Conservation (phyloP, 176 grass and related monocot genomes). For the Stipa capillata region DNA sequence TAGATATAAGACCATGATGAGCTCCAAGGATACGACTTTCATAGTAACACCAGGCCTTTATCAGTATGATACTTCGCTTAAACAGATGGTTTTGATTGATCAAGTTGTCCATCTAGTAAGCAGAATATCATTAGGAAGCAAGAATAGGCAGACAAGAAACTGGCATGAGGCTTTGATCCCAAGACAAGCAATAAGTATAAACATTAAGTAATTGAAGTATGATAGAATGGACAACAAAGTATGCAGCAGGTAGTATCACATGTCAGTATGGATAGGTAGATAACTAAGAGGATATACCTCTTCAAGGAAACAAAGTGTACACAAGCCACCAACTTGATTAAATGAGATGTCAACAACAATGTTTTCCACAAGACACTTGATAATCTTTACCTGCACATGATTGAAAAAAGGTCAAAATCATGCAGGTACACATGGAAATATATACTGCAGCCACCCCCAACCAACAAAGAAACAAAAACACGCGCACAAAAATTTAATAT, state of each 20-base stretch:
- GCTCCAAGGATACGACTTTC: slow-evolving; percentile 66
- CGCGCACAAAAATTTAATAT: not conserved
- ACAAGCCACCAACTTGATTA: slow-evolving; percentile 69
- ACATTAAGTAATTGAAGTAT: not conserved
- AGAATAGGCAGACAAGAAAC: not conserved
- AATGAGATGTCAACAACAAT: slow-evolving; percentile 80
- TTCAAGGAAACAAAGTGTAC: slow-evolving; percentile 67
- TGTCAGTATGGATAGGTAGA: not conserved
- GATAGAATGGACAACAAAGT: not conserved
- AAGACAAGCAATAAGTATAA: not conserved
- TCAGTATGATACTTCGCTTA: slow-evolving; percentile 60
- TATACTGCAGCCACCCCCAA: not conserved
- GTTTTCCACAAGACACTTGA: slow-evolving; percentile 72
- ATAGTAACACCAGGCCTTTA: slow-evolving; percentile 72
- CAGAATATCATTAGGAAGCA: not conserved
- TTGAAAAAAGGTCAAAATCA: not conserved
- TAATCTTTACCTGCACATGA: slow-evolving; percentile 58
- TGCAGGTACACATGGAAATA: not conserved
- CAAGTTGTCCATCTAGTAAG: slow-evolving; percentile 40
- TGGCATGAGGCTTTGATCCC: not conserved
- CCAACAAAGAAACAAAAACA: not conserved
- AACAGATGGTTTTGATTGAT: slow-evolving; percentile 57
- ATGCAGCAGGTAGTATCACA: not conserved
- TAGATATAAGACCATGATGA: slow-evolving; percentile 75
- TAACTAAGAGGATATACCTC: slow-evolving; percentile 13